phyloP scores from a whole-genome alignment of 495 filamentous ascomycete genomes.

The Xylaria curta region DNA sequence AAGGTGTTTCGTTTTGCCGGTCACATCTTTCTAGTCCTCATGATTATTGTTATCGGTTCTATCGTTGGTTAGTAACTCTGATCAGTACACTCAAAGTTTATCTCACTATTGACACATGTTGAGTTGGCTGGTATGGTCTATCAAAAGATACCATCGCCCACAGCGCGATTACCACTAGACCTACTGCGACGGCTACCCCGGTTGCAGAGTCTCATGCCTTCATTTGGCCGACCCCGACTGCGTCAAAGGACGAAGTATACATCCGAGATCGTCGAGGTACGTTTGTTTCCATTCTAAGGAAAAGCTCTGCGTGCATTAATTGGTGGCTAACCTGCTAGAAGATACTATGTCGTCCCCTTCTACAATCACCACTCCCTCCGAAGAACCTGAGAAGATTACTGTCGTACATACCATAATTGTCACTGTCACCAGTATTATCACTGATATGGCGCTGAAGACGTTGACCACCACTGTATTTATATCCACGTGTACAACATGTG shows the following conservation, averaged over 20 bases:
- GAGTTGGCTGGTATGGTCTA: slow-evolving; percentile 25
- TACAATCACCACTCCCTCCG: background rate
- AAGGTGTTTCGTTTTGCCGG: slow-evolving; percentile 5
- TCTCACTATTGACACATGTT: background rate
- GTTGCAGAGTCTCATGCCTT: background rate
- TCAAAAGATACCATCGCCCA: slow-evolving; percentile 4
- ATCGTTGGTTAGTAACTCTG: background rate
- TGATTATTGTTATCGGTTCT: slow-evolving; percentile 2
- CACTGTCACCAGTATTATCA: slow-evolving; percentile 14
- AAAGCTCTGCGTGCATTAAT: background rate
- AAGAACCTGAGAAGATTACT: background rate
- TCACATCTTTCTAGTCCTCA: slow-evolving; percentile 1
- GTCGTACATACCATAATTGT: slow-evolving; percentile 8
- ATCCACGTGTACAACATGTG: slow-evolving; percentile 18
- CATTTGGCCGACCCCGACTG: slow-evolving; percentile 1
- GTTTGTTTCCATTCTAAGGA: background rate
- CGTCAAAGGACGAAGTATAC: background rate
- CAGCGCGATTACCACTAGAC: background rate
- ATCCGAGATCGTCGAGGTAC: background rate
- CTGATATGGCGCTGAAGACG: background rate
- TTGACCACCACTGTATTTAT: background rate
- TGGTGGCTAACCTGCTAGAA: slow-evolving; percentile 4
- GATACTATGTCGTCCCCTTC: background rate
- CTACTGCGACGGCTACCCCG: background rate
- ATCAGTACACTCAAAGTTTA: background rate